Conservation (phyloP, 768 basidiomycete species). For the Tremella yokohamensis region DNA sequence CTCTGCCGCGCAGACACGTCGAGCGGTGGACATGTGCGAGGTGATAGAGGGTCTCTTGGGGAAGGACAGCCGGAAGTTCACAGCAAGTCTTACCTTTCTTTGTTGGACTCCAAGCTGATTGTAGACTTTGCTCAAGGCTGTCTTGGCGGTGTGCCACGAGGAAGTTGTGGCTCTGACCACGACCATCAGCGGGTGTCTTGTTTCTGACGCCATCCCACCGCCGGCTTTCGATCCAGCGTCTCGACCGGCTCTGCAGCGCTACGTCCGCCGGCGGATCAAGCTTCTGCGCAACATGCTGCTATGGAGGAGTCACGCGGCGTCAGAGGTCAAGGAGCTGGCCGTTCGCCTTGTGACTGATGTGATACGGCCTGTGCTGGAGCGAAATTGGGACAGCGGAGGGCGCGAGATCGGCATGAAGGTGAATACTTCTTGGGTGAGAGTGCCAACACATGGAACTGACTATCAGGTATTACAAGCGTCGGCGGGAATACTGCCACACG, state of each 20-base stretch:
- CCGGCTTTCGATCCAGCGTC: constrained; percentile 71
- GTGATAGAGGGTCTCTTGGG: constrained; percentile 75
- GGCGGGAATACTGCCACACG: constrained; percentile 27
- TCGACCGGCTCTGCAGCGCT: constrained; percentile 67
- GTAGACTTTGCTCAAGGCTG: constrained; percentile 59
- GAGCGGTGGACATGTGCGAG: constrained; percentile 70
- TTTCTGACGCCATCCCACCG: constrained; percentile 39
- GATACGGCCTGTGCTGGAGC: constrained; percentile 65
- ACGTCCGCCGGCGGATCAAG: constrained; percentile 66
- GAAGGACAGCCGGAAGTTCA: constrained; percentile 53
- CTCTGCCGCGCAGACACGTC: constrained; percentile 62
- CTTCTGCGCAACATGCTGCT: constrained; percentile 67
- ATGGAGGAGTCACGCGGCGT: constrained; percentile 72
- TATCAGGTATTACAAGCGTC: constrained; percentile 26
- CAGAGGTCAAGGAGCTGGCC: constrained; percentile 59
- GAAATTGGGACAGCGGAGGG: constrained; percentile 85
- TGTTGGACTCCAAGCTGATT: constrained; percentile 7
- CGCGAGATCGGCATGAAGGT: constrained; percentile 65
- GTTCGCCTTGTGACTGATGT: constrained; percentile 60
- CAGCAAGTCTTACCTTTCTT: constrained; percentile 45
- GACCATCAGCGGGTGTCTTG: constrained; percentile 28
- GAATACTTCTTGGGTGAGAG: constrained; percentile 11
- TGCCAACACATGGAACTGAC: not conserved
- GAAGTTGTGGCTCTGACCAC: constrained; percentile 53
- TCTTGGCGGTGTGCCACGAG: constrained; percentile 57